These are phyloP conservation scores for Neurospora sp. DNA, from an alignment of 495 filamentous ascomycete genomes.

Conservation along the genomic window DNA sequence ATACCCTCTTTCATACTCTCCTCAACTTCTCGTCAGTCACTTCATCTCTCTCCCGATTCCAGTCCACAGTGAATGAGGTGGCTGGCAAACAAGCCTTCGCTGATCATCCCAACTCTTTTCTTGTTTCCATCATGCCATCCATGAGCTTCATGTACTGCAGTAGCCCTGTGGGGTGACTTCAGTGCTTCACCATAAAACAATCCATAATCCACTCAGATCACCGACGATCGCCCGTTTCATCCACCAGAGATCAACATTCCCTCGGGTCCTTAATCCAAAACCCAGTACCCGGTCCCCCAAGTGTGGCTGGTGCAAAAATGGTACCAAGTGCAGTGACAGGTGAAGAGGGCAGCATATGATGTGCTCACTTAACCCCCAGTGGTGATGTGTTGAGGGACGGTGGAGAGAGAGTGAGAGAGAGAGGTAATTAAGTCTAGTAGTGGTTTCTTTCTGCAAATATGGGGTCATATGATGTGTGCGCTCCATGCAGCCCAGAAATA, in stretches of 20 bases:
- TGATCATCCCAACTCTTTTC: neutral
- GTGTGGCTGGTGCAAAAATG: neutral
- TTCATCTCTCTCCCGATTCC: neutral
- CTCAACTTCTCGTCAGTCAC: neutral
- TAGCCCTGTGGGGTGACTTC: neutral
- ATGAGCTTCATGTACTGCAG: neutral
- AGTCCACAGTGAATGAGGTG: neutral
- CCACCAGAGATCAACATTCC: neutral
- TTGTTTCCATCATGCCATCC: neutral
- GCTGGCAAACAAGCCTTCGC: neutral
- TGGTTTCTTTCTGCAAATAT: neutral
- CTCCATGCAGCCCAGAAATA: neutral
- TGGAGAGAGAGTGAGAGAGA: neutral
- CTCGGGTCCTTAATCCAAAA: neutral
- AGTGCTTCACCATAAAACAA: neutral
- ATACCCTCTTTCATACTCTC: neutral
- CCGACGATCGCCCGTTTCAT: neutral
- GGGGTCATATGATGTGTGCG: slow-evolving; percentile 2
- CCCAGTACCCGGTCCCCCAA: neutral
- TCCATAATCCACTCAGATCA: neutral
- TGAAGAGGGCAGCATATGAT: neutral
- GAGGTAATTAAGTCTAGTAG: slow-evolving; percentile 3
- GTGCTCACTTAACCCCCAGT: neutral
- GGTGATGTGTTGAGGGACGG: neutral
- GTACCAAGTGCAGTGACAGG: neutral